phyloP scores from a whole-genome alignment of 805 yeast species.

The Saturnispora diversa region DNA sequence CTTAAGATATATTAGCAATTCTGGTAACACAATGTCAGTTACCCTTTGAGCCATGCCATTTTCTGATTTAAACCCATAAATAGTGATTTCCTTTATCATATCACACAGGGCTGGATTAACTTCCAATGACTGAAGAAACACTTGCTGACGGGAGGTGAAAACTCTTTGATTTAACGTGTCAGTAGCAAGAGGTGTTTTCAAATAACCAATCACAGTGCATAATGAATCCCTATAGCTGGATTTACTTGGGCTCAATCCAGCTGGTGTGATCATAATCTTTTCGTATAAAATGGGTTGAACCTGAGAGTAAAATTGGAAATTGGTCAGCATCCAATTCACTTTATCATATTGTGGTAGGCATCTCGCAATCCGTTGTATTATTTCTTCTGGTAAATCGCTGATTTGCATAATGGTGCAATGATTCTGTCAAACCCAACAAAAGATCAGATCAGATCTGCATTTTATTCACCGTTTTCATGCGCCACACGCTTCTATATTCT shows the following conservation, averaged over 20 bases:
- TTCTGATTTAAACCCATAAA: constrained; percentile 27
- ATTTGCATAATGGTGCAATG: too few relatives aligned
- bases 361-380: constrained; percentile 18
- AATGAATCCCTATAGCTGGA: constrained; percentile 30
- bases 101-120: constrained; percentile 30
- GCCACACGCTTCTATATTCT: constrained; percentile 1
- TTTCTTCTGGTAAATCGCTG: constrained; percentile 18
- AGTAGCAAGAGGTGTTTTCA: constrained; percentile 28
- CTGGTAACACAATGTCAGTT: background rate
- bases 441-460: background rate
- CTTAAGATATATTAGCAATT: constrained; percentile 9
- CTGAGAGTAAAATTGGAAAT: constrained; percentile 25
- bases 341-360: constrained; percentile 36
- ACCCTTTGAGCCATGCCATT: constrained; percentile 5
- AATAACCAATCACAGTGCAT: constrained; percentile 34
- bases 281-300: constrained; percentile 32
- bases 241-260: constrained; percentile 26
- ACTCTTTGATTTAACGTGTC: constrained; percentile 32
- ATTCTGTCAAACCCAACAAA: constrained; percentile 10
- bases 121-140: constrained; percentile 32
- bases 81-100: constrained; percentile 29
- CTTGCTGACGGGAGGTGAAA: constrained; percentile 32
- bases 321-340: constrained; percentile 27
- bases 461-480: background rate
- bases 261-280: constrained; percentile 30